Percentiles rank a stretch among this genome's conserved stretches.
phyloP scores from a whole-genome alignment of 805 yeast genomes.

The Nakazawaea holstii region DNA sequence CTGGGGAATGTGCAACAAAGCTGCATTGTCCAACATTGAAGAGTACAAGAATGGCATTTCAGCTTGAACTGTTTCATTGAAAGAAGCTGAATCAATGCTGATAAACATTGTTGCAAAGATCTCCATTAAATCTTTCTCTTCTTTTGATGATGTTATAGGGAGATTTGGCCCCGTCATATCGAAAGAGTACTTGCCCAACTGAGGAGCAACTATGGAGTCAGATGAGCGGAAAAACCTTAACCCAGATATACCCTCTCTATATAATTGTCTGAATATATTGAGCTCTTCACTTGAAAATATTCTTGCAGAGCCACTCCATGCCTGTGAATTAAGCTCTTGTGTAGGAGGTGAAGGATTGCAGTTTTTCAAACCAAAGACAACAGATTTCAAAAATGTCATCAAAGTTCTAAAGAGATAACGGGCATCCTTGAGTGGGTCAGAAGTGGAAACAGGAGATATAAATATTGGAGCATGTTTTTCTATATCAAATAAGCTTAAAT shows the following conservation, averaged over 20 bases:
- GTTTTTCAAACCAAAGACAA: slow-evolving; percentile 80
- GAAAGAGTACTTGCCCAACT: slow-evolving; percentile 34
- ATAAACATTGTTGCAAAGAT: slow-evolving; percentile 89
- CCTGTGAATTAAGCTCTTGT: slow-evolving; percentile 41
- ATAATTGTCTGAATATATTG: slow-evolving; percentile 65
- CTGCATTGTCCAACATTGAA: slow-evolving; percentile 76
- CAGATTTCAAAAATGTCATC: slow-evolving; percentile 84
- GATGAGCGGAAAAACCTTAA: slow-evolving; percentile 65
- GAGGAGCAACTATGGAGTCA: slow-evolving; percentile 36
- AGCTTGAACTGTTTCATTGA: slow-evolving; percentile 81
- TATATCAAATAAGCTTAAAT: slow-evolving; percentile 39
- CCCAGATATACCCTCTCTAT: slow-evolving; percentile 81
- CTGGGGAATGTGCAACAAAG: slow-evolving; percentile 86
- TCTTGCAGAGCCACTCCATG: slow-evolving; percentile 85
- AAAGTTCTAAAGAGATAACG: slow-evolving; percentile 82
- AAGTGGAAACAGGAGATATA: slow-evolving; percentile 41
- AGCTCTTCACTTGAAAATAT: slow-evolving; percentile 83
- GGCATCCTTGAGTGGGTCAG: slow-evolving; percentile 82
- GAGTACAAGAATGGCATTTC: slow-evolving; percentile 77
- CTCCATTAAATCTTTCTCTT: slow-evolving; percentile 94
- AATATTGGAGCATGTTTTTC: slow-evolving; percentile 53
- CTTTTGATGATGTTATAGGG: slow-evolving; percentile 84
- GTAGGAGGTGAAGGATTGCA: slow-evolving; percentile 80
- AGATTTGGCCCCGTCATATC: slow-evolving; percentile 75
- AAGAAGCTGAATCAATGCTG: slow-evolving; percentile 92